Conservation (phyloP, 2,329 filamentous ascomycete species). For the Trichoderma guizhouense region DNA sequence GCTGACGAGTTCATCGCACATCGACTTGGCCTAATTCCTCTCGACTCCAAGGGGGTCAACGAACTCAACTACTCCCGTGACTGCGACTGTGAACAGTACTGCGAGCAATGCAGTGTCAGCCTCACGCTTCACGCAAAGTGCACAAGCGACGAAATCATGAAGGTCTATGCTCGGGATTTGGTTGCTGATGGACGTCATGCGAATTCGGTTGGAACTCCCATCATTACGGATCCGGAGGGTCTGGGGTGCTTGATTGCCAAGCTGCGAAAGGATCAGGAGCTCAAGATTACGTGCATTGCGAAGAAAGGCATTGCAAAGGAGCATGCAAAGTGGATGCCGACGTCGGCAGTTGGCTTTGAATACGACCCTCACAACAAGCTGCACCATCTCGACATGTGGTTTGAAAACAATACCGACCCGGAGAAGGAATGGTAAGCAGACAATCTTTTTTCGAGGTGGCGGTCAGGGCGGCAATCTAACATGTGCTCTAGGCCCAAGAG, state of each 20-base stretch:
- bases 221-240: constrained; percentile 78
- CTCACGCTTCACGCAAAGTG: constrained; percentile 83
- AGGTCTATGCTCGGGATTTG: constrained; percentile 88
- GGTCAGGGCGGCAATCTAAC: background rate
- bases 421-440: constrained; percentile 74
- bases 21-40: constrained; percentile 83
- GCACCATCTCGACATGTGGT: constrained; percentile 90
- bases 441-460: background rate
- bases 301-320: constrained; percentile 99
- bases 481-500: constrained; percentile 66
- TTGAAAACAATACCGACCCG: constrained; percentile 70
- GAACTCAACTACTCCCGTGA: constrained; percentile 84
- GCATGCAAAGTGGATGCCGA: constrained; percentile 96
- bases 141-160: constrained; percentile 82
- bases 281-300: constrained; percentile 86
- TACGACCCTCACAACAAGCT: constrained; percentile 98
- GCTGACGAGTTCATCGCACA: constrained; percentile 96
- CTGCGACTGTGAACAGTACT: constrained; percentile 95
- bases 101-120: constrained; percentile 84
- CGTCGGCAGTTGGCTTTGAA: constrained; percentile 89
- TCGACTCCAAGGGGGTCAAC: constrained; percentile 80
- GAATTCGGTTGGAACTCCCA: constrained; percentile 76
- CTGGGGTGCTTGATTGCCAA: constrained; percentile 86
- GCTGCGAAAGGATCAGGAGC: constrained; percentile 81
- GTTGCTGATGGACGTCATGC: constrained; percentile 66